Base-by-base conservation (phyloP, 345 rosid genomes). In the Brassica carinata region DNA sequence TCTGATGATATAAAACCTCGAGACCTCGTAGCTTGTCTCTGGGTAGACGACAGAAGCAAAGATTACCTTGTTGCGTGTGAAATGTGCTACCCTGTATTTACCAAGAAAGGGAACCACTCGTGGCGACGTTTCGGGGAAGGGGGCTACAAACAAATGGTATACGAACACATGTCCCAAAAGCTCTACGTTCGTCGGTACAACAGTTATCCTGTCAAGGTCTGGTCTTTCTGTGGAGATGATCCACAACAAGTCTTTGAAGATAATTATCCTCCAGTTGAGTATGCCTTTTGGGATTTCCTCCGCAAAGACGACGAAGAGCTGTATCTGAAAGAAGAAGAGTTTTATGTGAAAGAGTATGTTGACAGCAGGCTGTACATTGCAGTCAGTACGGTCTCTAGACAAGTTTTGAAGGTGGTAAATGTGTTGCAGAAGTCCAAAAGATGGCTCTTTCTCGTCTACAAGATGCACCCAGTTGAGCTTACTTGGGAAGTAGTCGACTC, bases 401-500 rank as follows among this genome's bases (percentile, higher is more conserved):
- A 72, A 19, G 66, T 72, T 18, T 33, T 57, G 31, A 72, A 58
- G 66, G 55, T 72, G 11, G 55, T 40, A 18, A 33, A 1, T 18
- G 66, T 5, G 17, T 30, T 34, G 7, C 34, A 18, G 8, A 72
- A 72, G 53, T 57, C 19, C 53, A 72, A 58, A 19, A 33, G 13
- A 34, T 58, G 75, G 66, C 2, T 13, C 53, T 72, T 72, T 14
- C 10, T 9, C 33, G 18, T 72, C 75, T 34, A 23, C 75, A 72
- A 58, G 33, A 58, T 57, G 53, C 43, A 72, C 66, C 33, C 11
- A 11, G 13, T 58, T 14, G 40, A 34, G 0, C 53, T 3, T 57
- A 4, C 14, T 57, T 72, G 75, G 75, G 19, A 72, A 72, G 33
- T 58, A 11, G 45, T 72, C 11, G 67, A 72, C 43, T 72, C 68